phyloP scores from a whole-genome alignment of 1,284 basidiomycete species.

The Tilletia walkeri region DNA sequence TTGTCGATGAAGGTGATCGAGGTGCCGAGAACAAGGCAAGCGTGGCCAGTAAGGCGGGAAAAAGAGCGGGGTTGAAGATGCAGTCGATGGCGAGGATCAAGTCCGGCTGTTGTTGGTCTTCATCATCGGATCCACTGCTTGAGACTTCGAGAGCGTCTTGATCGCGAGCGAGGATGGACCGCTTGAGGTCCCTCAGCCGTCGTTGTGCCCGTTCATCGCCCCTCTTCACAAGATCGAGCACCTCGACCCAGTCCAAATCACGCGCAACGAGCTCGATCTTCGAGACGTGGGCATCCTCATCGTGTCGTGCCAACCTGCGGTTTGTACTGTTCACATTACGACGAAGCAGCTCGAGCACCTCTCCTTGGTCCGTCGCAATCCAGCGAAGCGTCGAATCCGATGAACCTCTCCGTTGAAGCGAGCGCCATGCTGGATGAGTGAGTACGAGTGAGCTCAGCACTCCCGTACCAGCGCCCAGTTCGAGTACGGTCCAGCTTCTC shows the following conservation, averaged over 20 bases:
- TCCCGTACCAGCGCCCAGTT: slow-evolving; percentile 51
- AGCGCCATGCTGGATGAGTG: slow-evolving; percentile 16
- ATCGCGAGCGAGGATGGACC: neutral
- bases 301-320: slow-evolving; percentile 35
- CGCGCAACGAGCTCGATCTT: slow-evolving; percentile 1
- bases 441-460: slow-evolving; percentile 37
- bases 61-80: slow-evolving; percentile 49
- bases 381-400: slow-evolving; percentile 26
- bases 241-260: slow-evolving; percentile 1
- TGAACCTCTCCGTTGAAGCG: neutral
- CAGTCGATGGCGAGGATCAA: slow-evolving; percentile 43
- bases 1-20: neutral
- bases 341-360: slow-evolving; percentile 35
- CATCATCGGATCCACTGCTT: slow-evolving; percentile 10
- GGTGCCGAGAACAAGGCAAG: slow-evolving; percentile 35
- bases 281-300: slow-evolving; percentile 19
- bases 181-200: neutral
- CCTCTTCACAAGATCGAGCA: neutral
- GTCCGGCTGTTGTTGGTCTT: slow-evolving; percentile 21
- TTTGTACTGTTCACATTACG: slow-evolving; percentile 28
- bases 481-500: slow-evolving; percentile 29
- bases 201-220: neutral
- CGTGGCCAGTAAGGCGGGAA: slow-evolving; percentile 39
- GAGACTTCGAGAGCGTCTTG: neutral
- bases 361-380: slow-evolving; percentile 46